Percentiles rank a stretch among this genome's conserved stretches.
Conservation (phyloP, 169 alveolate genomes). For the Plasmodium adleri region DNA sequence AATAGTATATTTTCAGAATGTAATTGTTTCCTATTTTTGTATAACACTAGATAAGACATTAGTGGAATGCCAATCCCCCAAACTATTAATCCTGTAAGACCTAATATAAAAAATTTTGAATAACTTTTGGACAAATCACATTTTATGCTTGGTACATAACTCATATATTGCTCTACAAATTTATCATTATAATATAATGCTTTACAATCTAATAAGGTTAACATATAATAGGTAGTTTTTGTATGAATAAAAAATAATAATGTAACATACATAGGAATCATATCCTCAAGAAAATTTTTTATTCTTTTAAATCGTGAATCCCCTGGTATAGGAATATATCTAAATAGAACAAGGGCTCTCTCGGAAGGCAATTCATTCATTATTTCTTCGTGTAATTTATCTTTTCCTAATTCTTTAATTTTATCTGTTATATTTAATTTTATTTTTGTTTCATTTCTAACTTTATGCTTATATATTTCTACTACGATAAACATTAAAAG, state of each 20-base stretch:
- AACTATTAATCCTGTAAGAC: slow-evolving; percentile 83
- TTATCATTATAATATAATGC: slow-evolving; percentile 77
- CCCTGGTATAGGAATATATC: slow-evolving; percentile 89
- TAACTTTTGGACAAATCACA: slow-evolving; percentile 82
- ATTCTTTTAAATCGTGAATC: slow-evolving; percentile 82
- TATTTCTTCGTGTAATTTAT: slow-evolving; percentile 75
- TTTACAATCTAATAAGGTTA: slow-evolving; percentile 87
- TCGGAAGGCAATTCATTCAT: slow-evolving; percentile 83
- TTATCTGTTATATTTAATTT: slow-evolving; percentile 77
- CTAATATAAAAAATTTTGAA: slow-evolving; percentile 83
- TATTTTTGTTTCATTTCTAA: slow-evolving; percentile 74
- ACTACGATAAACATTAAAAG: slow-evolving; percentile 80
- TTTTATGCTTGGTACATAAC: slow-evolving; percentile 80
- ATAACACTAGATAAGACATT: slow-evolving; percentile 83
- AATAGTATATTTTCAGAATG: slow-evolving; percentile 84
- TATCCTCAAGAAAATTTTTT: slow-evolving; percentile 86
- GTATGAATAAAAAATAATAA: slow-evolving; percentile 88
- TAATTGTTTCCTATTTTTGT: slow-evolving; percentile 82
- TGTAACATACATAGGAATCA: slow-evolving; percentile 91
- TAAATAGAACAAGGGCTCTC: slow-evolving; percentile 84
- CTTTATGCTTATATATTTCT: slow-evolving; percentile 46
- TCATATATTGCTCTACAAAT: slow-evolving; percentile 72
- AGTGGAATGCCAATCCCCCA: slow-evolving; percentile 91
- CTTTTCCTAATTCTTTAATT: slow-evolving; percentile 77
- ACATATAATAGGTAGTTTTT: slow-evolving; percentile 84